Base-by-base conservation (phyloP, 176 grass and related monocot species). In the Paspalum notatum region DNA sequence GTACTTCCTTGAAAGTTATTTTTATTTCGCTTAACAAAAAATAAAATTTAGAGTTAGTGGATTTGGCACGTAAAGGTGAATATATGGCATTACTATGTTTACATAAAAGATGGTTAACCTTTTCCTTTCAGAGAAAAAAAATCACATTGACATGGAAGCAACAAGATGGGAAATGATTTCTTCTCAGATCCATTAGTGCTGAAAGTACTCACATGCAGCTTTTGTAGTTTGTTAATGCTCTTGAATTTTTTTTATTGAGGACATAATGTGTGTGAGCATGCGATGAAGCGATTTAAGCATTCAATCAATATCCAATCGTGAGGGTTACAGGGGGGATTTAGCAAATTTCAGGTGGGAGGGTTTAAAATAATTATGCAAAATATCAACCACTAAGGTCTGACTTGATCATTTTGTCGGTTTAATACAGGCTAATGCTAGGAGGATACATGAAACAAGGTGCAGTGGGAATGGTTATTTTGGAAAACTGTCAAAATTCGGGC, bases 351-450 rank as follows among this genome's bases (percentile, higher is more conserved):
- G 32, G 32, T 32, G 32, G 32, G 32, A 32, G 32, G 32, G 32
- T 32, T 32, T 1, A 32, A 32, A n/a, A n/a, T n/a, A n/a, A n/a
- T n/a, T n/a, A 59, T 62, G 22, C 58, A 72, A 78, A 82, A 56
- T 72, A 43, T 57, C 46, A 4, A 72, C 49, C 37, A 65, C n/a
- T 40, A 68, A 60, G 18, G 37, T 64, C 38, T 5, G 0, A 61
- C 54, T 84, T 32, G 3, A 74, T 58, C 9, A 42, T 80, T 81
- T 89, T 24, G 9, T 87, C 68, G 9, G 47, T 82, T 46, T 67
- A 54, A 84, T 94, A 47, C 86, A 98, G 95, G 95, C 87, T 51
- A 98, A 98, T 90, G 95, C 95, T 84, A 98, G 88, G 91, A 89
- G 89, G 71, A 84, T 98, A 78, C 69, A 89, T 89, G 92, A 98